A percentile compares a stretch with the other conserved stretches of the same genome.
Evolutionary conservation across 371 early-diverging fungal genomes (phyloP).

Genomic region (Rhizopus sp.): DNA sequence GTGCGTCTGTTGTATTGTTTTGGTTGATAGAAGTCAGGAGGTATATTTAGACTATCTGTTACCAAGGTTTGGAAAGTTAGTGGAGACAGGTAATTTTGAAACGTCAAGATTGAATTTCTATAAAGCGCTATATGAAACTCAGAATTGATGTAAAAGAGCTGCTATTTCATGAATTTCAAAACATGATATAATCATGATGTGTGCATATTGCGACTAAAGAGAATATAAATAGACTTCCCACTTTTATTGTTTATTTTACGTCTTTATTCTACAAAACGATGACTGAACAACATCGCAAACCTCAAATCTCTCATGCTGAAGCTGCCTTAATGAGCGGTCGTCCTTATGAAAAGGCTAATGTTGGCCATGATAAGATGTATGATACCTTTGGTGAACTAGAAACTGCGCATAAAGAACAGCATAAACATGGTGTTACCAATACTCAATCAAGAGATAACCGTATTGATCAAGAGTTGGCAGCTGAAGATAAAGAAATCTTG

Average conservation of each 20-base stretch:
- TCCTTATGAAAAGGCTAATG: conserved; percentile 15
- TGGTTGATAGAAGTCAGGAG: too few relatives aligned
- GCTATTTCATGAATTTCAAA: too few relatives aligned
- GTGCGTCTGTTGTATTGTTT: too few relatives aligned
- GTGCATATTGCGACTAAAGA: not conserved
- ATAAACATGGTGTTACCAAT: conserved; percentile 5
- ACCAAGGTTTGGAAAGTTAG: too few relatives aligned
- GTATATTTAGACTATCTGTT: too few relatives aligned
- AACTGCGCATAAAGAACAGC: conserved; percentile 5
- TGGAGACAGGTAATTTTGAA: too few relatives aligned
- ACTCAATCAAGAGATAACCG: conserved; percentile 18
- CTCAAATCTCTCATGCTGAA: conserved; percentile 24
- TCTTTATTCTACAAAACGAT: not conserved
- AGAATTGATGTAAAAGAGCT: too few relatives aligned
- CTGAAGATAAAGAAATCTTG: conserved; percentile 21
- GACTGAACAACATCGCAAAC: conserved; percentile 4
- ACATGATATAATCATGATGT: too few relatives aligned
- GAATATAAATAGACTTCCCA: not conserved
- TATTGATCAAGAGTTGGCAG: conserved; percentile 20
- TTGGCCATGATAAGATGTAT: conserved; percentile 21
- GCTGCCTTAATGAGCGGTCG: conserved; percentile 24
- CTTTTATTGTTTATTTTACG: not conserved
- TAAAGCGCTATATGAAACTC: too few relatives aligned
- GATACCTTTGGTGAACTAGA: conserved; percentile 16
- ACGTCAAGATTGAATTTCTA: too few relatives aligned